Conservation (phyloP, 768 basidiomycete species). For the Mycena haematopus region DNA sequence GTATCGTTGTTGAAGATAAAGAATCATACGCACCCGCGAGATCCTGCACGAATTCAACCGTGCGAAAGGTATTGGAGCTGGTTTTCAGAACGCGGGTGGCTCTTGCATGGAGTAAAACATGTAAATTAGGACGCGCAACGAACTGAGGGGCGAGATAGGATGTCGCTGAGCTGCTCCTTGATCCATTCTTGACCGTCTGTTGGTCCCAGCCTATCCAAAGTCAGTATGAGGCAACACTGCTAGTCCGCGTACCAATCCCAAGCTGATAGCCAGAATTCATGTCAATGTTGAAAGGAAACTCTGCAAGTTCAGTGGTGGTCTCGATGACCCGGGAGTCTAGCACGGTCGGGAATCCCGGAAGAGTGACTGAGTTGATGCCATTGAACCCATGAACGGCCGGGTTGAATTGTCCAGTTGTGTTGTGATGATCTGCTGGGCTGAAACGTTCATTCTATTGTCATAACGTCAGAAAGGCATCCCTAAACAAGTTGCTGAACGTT, state of each 20-base stretch:
- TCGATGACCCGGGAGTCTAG: slow-evolving; percentile 34
- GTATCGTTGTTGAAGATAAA: slow-evolving; percentile 20
- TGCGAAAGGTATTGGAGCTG: slow-evolving; percentile 13
- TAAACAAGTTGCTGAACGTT: not conserved
- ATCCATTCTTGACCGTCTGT: slow-evolving; percentile 27
- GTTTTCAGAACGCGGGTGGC: slow-evolving; percentile 24
- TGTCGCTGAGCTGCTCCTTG: slow-evolving; percentile 34
- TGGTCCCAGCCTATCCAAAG: slow-evolving; percentile 30
- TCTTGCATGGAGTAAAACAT: slow-evolving; percentile 31
- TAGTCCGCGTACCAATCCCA: slow-evolving; percentile 37
- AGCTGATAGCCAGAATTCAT: slow-evolving; percentile 38
- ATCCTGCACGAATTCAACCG: slow-evolving; percentile 31
- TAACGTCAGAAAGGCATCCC: not conserved
- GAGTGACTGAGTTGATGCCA: slow-evolving; percentile 34
- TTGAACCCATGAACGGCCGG: slow-evolving; percentile 35
- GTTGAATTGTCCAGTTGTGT: slow-evolving; percentile 36
- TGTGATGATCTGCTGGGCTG: slow-evolving; percentile 37
- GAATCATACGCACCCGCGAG: not conserved
- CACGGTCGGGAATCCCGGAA: slow-evolving; percentile 31
- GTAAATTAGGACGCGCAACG: slow-evolving; percentile 34
- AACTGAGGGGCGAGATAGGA: slow-evolving; percentile 35
- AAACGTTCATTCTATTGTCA: slow-evolving; percentile 36
- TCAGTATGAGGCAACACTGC: slow-evolving; percentile 13
- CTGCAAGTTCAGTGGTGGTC: slow-evolving; percentile 30
- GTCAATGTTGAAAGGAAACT: slow-evolving; percentile 31